Percentiles rank a stretch among this genome's conserved stretches.
phyloP scores from a whole-genome alignment of 805 yeast genomes.

The Wickerhamomyces silvicola region DNA sequence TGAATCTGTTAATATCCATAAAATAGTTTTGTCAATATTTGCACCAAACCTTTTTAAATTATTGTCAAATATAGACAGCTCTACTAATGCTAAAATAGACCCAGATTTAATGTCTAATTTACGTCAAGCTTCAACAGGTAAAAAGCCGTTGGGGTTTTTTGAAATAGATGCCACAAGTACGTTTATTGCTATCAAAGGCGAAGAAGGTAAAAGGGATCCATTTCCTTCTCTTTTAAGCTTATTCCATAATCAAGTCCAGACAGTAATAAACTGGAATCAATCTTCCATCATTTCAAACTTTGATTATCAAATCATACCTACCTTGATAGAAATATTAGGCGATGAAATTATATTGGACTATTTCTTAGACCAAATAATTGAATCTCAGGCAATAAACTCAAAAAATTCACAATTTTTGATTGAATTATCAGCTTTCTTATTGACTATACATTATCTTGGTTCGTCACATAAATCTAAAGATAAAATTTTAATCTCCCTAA shows the following conservation, averaged over 20 bases:
- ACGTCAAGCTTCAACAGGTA: neutral
- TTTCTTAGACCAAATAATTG: constrained; percentile 13
- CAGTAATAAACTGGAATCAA: constrained; percentile 19
- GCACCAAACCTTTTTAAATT: constrained; percentile 12
- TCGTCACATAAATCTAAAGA: constrained; percentile 3
- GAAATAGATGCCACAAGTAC: constrained; percentile 9
- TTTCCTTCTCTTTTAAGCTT: constrained; percentile 8
- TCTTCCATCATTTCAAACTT: constrained; percentile 12
- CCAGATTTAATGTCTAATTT: constrained; percentile 11
- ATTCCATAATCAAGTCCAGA: constrained; percentile 16
- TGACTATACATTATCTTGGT: constrained; percentile 9
- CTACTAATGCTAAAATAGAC: constrained; percentile 11
- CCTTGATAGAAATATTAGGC: constrained; percentile 13
- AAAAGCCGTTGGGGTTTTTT: constrained; percentile 7
- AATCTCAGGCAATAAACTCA: constrained; percentile 8
- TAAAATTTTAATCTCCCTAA: constrained; percentile 1
- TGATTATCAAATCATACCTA: constrained; percentile 13
- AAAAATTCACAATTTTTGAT: constrained; percentile 11
- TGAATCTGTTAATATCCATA: constrained; percentile 39
- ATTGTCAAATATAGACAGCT: constrained; percentile 8
- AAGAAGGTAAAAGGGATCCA: neutral
- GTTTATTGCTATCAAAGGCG: neutral
- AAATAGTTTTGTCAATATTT: constrained; percentile 26
- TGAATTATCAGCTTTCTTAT: constrained; percentile 17
- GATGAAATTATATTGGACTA: constrained; percentile 13